A percentile compares a stretch with the other conserved stretches of the same genome.
phyloP scores from a whole-genome alignment of 2,329 filamentous ascomycete species.

The Verticillium nonalfalfae region DNA sequence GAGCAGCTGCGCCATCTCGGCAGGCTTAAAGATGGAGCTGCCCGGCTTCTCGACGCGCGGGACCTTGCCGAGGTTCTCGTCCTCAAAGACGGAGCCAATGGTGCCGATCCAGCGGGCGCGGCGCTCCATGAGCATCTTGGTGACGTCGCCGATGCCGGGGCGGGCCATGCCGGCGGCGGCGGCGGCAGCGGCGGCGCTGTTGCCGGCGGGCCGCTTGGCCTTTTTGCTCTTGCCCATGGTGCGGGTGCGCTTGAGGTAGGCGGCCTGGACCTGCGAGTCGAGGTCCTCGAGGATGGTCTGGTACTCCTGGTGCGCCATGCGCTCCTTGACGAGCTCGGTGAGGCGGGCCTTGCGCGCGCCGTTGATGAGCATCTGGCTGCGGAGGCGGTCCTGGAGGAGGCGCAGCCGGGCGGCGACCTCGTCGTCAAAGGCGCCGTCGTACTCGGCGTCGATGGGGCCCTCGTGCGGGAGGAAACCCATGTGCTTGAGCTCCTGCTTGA shows the following conservation, averaged over 20 bases:
- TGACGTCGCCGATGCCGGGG: constrained; percentile 85
- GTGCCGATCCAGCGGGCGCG: constrained; percentile 83
- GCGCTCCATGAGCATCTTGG: constrained; percentile 87
- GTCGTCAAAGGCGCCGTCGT: constrained; percentile 86
- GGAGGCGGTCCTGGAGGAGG: constrained; percentile 74
- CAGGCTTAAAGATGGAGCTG: constrained; percentile 67
- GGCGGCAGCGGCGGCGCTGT: constrained; percentile 64
- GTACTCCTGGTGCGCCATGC: constrained; percentile 96
- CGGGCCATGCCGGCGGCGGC: constrained; percentile 59
- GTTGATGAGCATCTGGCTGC: constrained; percentile 79
- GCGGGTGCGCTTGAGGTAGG: constrained; percentile 91
- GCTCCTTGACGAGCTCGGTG: constrained; percentile 80
- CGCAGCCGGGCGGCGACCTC: constrained; percentile 88
- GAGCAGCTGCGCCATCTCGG: constrained; percentile 66
- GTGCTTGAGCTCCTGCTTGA: constrained; percentile 85
- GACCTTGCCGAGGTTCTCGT: constrained; percentile 68
- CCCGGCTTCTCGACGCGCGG: constrained; percentile 58
- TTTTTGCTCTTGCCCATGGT: constrained; percentile 94
- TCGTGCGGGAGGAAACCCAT: constrained; percentile 78
- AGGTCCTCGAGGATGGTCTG: constrained; percentile 94
- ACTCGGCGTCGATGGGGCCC: constrained; percentile 42
- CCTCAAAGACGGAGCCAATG: constrained; percentile 86
- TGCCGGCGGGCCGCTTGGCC: constrained; percentile 71
- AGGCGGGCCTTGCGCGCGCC: constrained; percentile 84
- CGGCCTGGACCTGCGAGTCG: constrained; percentile 88